Evolutionary conservation across 2,329 filamentous ascomycete species (phyloP), one percentile per base, ranked within the genome.

Genomic region (Cyphellophora europaea): DNA sequence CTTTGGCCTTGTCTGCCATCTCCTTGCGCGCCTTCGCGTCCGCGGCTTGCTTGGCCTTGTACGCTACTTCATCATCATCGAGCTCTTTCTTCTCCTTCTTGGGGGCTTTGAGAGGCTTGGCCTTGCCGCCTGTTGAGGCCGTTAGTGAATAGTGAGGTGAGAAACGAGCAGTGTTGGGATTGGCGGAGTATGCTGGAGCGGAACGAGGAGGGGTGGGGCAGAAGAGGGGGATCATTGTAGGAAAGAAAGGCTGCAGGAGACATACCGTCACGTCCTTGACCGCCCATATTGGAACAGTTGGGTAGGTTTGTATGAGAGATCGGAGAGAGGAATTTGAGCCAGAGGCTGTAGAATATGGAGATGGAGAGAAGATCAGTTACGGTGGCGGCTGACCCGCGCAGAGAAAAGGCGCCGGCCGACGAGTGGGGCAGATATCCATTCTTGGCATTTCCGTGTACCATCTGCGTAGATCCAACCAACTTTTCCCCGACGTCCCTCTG

Each of bases 1-100:
- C 83, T 53, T 82, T 80, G 30, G 83, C 80, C 67, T 85, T 83
- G 42, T 78, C 71, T n/a, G 80, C 77, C 64, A 93, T 58, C 6
- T 87, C 85, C 67, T 93, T 89, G 63, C 78, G 81, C 30, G 82
- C 83, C 71, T 88, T 86, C 56, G 85, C 82, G 51, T 88, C 85
- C 82, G 51, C 84, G 52, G 70, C 77, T 69, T 87, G 81, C 78
- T 87, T 93, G 60, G 82, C 77, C 54, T 77, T 79, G 72, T 72
- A 87, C 5, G 85, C 86, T 57, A 79, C 62, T 47, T 94, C 87
- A 29, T 93, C 86, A 0, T 94, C 87, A 57, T 94, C 88, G 39
- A 88, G 62, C 2, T 94, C 87, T 62, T 80, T 82, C 56, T 72
- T 69, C 35, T 74, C 71, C 74, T 89, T 93, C 79, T 94, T 95